A percentile compares a stretch with the other conserved stretches of the same genome.
phyloP scores from a whole-genome alignment of 2,329 filamentous ascomycete species.

The Atkinsonella texensis region DNA sequence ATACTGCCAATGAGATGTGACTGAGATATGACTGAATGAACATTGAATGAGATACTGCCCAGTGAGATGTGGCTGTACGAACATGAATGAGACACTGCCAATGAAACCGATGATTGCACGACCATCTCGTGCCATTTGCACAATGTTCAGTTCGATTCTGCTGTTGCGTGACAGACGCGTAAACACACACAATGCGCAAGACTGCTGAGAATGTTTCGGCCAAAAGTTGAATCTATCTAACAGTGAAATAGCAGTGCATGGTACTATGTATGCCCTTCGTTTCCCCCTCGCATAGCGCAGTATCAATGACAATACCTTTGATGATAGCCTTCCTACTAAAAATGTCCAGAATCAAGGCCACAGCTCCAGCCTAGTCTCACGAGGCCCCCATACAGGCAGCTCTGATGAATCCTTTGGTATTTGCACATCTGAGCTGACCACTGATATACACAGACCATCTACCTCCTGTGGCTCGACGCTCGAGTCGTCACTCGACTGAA shows the following conservation, averaged over 20 bases:
- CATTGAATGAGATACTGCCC: too few species aligned
- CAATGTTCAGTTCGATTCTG: too few species aligned
- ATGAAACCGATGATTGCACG: too few species aligned
- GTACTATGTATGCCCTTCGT: not conserved
- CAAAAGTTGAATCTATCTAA: not conserved
- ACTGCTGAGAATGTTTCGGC: not conserved
- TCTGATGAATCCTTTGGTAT: slow-evolving; percentile 13
- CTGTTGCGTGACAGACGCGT: too few species aligned
- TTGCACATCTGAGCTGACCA: slow-evolving; percentile 19
- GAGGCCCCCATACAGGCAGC: slow-evolving; percentile 17
- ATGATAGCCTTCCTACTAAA: not conserved
- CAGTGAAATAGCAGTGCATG: not conserved
- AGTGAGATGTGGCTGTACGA: too few species aligned
- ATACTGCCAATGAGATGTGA: too few species aligned
- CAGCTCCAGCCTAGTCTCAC: slow-evolving; percentile 13
- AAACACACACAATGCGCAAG: too few species aligned
- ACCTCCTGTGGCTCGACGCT: slow-evolving; percentile 15
- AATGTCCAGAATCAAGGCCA: slow-evolving; percentile 10
- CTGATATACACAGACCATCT: slow-evolving; percentile 17
- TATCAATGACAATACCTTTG: not conserved
- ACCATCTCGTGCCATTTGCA: too few species aligned
- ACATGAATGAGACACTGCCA: too few species aligned
- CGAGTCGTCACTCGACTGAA: slow-evolving; percentile 16
- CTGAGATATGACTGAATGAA: too few species aligned
- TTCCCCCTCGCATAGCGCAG: not conserved